Percentiles rank a stretch among this genome's conserved stretches.
Conservation (phyloP, 345 rosid genomes). For the Euclidium syriacum region DNA sequence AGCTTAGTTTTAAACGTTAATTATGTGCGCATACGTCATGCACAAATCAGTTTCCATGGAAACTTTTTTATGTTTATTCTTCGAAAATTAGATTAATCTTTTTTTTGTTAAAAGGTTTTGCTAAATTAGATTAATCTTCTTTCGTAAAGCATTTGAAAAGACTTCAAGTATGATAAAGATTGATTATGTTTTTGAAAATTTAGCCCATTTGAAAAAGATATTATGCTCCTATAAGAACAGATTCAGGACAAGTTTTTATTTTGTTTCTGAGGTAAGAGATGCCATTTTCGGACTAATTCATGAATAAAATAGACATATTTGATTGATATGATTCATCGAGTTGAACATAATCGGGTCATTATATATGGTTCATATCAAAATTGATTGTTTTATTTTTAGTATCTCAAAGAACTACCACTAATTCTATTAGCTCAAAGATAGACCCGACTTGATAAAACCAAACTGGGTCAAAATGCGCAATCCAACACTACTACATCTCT, state of each 20-base stretch:
- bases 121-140: neutral
- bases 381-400: neutral
- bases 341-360: no score
- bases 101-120: no score
- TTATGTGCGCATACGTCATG: slow-evolving; percentile 20
- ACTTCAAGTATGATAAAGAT: neutral
- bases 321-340: no score
- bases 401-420: neutral
- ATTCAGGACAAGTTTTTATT: no score
- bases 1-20: slow-evolving; percentile 1
- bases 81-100: neutral
- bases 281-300: no score
- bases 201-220: neutral
- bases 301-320: no score
- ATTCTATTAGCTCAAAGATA: neutral
- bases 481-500: neutral
- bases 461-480: neutral
- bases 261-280: no score
- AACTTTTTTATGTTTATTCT: neutral
- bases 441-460: neutral
- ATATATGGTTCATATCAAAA: no score
- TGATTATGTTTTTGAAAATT: slow-evolving; percentile 5
- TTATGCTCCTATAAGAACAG: no score
- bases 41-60: slow-evolving; percentile 3
- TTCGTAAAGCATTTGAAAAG: neutral